Percentiles rank a stretch among this genome's conserved stretches.
Evolutionary conservation across 2,329 filamentous ascomycete species (phyloP).

Genomic region (Calonectria pseudoreteaudii): DNA sequence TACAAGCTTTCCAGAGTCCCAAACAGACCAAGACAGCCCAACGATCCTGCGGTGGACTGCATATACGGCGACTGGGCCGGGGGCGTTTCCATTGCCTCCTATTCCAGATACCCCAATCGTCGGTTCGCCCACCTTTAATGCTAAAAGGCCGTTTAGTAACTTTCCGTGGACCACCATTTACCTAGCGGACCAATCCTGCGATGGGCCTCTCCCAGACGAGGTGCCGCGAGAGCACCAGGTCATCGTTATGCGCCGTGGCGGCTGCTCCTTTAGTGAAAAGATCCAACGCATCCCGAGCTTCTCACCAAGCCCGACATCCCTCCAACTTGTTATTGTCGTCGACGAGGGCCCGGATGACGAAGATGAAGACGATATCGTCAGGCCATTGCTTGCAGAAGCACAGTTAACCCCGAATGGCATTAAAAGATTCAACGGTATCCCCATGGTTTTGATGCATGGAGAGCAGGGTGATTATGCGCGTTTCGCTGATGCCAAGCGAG

Average conservation of each 20-base stretch:
- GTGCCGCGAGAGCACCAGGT: conserved; percentile 74
- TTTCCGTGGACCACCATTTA: conserved; percentile 79
- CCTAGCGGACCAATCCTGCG: conserved; percentile 77
- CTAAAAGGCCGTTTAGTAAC: conserved; percentile 50
- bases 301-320: conserved; percentile 66
- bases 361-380: conserved; percentile 50
- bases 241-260: conserved; percentile 84
- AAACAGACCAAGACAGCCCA: conserved; percentile 44
- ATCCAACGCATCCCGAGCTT: conserved; percentile 86
- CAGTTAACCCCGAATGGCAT: conserved; percentile 80
- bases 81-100: conserved; percentile 78
- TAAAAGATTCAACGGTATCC: conserved; percentile 76
- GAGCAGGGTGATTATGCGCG: conserved; percentile 70
- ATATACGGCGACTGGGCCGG: conserved; percentile 64
- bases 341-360: conserved; percentile 58
- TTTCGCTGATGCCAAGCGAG: conserved; percentile 70
- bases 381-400: conserved; percentile 79
- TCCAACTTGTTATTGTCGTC: conserved; percentile 88
- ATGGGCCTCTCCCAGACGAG: conserved; percentile 63
- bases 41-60: conserved; percentile 64
- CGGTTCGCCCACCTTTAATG: conserved; percentile 55
- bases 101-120: conserved; percentile 66
- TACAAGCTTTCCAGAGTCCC: conserved; percentile 45
- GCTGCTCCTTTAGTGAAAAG: conserved; percentile 87
- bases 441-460: conserved; percentile 86